phyloP scores from a whole-genome alignment of 495 filamentous ascomycete genomes.

The Hyphodiscus hymeniophilus region DNA sequence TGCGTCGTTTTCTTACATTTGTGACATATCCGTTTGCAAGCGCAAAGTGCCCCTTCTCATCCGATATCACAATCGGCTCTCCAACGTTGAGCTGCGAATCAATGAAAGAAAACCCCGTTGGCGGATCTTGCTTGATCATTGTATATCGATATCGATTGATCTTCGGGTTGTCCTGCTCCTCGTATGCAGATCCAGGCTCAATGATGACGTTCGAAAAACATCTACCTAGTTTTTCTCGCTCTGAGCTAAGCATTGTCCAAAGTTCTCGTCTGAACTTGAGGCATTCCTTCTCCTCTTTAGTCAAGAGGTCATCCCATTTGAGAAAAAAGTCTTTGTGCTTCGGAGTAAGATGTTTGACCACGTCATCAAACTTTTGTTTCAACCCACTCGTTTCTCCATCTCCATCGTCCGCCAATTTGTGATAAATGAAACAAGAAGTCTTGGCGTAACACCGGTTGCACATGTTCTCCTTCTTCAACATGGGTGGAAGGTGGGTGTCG shows the following conservation, averaged over 20 bases:
- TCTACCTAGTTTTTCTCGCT: constrained; percentile 79
- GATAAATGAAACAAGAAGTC: constrained; percentile 84
- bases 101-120: constrained; percentile 63
- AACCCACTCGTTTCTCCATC: constrained; percentile 71
- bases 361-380: constrained; percentile 64
- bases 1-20: constrained; percentile 58
- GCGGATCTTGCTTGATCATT: constrained; percentile 57
- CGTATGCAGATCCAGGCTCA: constrained; percentile 62
- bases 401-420: constrained; percentile 82
- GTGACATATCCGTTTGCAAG: constrained; percentile 86
- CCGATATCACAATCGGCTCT: constrained; percentile 93
- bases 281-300: constrained; percentile 85
- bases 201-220: constrained; percentile 59
- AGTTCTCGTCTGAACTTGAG: constrained; percentile 79
- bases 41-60: constrained; percentile 90
- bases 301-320: constrained; percentile 89
- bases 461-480: constrained; percentile 68
- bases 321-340: constrained; percentile 74
- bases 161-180: constrained; percentile 58
- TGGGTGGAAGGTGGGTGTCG: constrained; percentile 65
- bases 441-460: constrained; percentile 85
- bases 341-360: constrained; percentile 64
- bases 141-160: constrained; percentile 88
- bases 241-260: constrained; percentile 87
- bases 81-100: constrained; percentile 87